Base-by-base conservation (phyloP, 108 stramenopile species). In the Skeletonema costatum region DNA sequence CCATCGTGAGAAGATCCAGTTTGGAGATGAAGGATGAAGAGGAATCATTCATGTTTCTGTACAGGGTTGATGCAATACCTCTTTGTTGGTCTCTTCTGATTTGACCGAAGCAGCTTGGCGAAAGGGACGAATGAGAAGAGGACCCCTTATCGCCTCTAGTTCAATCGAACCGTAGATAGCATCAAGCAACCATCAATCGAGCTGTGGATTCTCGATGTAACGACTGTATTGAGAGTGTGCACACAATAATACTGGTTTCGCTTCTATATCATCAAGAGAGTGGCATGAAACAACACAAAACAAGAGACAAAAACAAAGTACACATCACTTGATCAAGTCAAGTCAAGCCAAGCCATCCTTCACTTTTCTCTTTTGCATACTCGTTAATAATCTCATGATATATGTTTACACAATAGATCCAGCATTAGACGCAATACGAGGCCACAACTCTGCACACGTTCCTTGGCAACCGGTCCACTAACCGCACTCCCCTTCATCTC, bases 401-500 rank as follows among this genome's bases (percentile, higher is more conserved):
- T 19, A 14, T 68, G 5, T 68, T 97, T 95, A 98, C 39, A 98
- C 81, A 84, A 99, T 99, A 71, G 97, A 97, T 66, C 97, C 97
- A 80, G 98, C 87, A 91, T 98, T 98, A 71, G 92, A 84, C 64
- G 99, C 97, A 86, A 99, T 99, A 97, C 98, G 97, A 32, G 98
- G 99, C 99, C 99, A 99, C 75, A 99, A 89, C 78, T 99, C 99
- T 41, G 98, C 99, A 90, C 99, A 99, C 87, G n/a, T n/a, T 99
- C 99, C 96, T 99, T 99, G 42, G 97, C 98, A 38, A 99, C 98
- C 33, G 99, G 99, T 82, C 98, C 99, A 60, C 97, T 94, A 30
- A 99, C 97, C 63, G 98, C 98, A 75, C 96, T 97, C 33, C 99
- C 99, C 92, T 99, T 99, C 99, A 99, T 99, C 89, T 99, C 99